Evolutionary conservation across 2,329 filamentous ascomycete species (phyloP).

Genomic region (Aspergillus ibericus): DNA sequence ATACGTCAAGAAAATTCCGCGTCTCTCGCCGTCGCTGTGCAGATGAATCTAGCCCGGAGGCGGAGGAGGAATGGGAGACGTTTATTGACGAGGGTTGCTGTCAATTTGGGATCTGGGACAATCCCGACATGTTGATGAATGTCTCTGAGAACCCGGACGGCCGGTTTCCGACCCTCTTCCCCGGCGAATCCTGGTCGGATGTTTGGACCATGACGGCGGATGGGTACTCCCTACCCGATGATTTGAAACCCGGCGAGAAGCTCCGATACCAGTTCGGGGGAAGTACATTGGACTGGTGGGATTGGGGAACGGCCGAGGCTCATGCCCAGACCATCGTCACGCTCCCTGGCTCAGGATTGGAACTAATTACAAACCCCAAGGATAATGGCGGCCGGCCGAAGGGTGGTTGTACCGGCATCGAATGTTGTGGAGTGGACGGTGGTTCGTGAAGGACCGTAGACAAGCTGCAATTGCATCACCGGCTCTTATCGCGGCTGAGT

Average conservation of each 20-base stretch:
- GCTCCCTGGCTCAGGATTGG: conserved; percentile 5
- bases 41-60: conserved; percentile 1
- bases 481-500: background rate
- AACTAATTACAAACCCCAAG: conserved; percentile 4
- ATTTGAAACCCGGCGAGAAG: conserved; percentile 1
- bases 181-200: conserved; percentile 6
- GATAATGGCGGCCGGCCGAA: conserved; percentile 3
- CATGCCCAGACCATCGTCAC: conserved; percentile 9
- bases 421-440: background rate
- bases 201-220: background rate
- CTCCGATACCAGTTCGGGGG: conserved; percentile 9
- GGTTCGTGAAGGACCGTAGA: background rate
- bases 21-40: conserved; percentile 2
- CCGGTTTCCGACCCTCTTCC: background rate
- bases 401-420: conserved; percentile 7
- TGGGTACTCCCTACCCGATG: background rate
- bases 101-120: conserved; percentile 3
- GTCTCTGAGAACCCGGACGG: background rate
- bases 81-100: background rate
- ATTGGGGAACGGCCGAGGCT: background rate
- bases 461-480: too few species aligned
- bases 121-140: background rate
- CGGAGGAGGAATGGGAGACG: conserved; percentile 7
- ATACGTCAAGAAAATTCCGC: too few species aligned
- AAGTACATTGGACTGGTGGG: conserved; percentile 10